These are phyloP conservation scores for Proliferodiscus dingleyae DNA, from an alignment of 2,329 filamentous ascomycete species.

Conservation along the genomic window DNA sequence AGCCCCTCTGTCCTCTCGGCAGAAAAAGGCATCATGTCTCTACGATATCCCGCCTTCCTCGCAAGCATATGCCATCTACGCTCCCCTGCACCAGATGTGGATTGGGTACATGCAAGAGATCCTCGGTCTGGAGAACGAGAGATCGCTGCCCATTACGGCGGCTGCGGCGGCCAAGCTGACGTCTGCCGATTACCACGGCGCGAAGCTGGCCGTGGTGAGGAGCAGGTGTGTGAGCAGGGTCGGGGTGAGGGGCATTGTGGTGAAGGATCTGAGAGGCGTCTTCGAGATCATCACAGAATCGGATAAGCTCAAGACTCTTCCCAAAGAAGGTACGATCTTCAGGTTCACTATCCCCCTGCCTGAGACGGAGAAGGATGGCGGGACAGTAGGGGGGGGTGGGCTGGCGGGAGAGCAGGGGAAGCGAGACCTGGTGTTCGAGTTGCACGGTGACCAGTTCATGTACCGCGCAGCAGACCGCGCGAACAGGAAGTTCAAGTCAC, in stretches of 20 bases:
- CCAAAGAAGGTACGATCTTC: slow-evolving; percentile 88
- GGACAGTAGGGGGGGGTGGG: slow-evolving; percentile 7
- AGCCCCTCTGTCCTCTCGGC: slow-evolving; percentile 70
- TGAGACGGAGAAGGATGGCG: slow-evolving; percentile 6
- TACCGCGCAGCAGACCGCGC: slow-evolving; percentile 77
- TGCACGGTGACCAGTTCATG: slow-evolving; percentile 84
- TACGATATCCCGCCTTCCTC: slow-evolving; percentile 68
- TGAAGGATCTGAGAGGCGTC: slow-evolving; percentile 80
- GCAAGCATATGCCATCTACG: slow-evolving; percentile 70
- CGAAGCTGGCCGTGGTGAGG: slow-evolving; percentile 73
- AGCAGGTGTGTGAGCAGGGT: slow-evolving; percentile 78
- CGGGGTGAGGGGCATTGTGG: slow-evolving; percentile 78
- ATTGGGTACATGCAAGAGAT: slow-evolving; percentile 78
- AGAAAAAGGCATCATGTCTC: slow-evolving; percentile 68
- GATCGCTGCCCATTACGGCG: slow-evolving; percentile 15
- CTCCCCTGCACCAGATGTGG: slow-evolving; percentile 76
- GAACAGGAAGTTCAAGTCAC: slow-evolving; percentile 86
- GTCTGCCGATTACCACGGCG: slow-evolving; percentile 88
- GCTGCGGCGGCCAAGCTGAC: slow-evolving; percentile 67
- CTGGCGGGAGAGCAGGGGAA: slow-evolving; percentile 14
- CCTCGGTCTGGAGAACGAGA: slow-evolving; percentile 47
- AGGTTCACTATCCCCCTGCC: slow-evolving; percentile 60
- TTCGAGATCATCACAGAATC: slow-evolving; percentile 76
- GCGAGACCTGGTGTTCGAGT: slow-evolving; percentile 67
- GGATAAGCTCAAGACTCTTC: slow-evolving; percentile 70